Base-by-base conservation (phyloP, 129 eudicot genomes). In the Kitagawia praeruptora region DNA sequence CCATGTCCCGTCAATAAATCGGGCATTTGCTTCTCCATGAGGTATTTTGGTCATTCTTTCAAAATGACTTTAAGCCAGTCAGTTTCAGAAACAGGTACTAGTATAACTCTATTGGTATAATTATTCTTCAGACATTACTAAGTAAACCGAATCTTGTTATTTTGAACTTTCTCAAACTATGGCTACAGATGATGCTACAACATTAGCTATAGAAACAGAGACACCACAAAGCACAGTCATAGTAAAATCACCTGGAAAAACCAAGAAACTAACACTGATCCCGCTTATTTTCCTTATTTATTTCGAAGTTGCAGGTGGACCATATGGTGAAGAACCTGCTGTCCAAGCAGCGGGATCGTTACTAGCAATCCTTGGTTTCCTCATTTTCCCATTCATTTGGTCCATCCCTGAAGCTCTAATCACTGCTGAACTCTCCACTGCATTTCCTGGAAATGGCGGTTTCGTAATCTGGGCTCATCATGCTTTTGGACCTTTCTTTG, bases 401-500 rank as follows among this genome's bases (percentile, higher is more conserved):
- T 58, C 67, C 34, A 58, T 58, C 1, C 67, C 67, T 58, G 67
- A 58, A 9, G 67, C 67, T n/a, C 67, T 58, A 13, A 58, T 58
- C 34, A 58, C 67, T 58, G 67, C 67, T 2, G 67, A 58, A 58
- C 67, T 58, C 67, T 58, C 67, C 34, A 58, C 67, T 1, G 67
- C 67, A 58, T 58, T 58, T n/a, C 67, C 67, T 58, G 67, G 67
- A 8, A 58, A 58, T 58, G 67, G 67, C 14, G 67, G 67, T 58
- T 58, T n/a, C 67, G 67, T 58, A 3, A 58, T 58, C 31, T 58
- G 67, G 67, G 67, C 67, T 58, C 34, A 58, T 58, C 67, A 58
- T n/a, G 67, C 67, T n/a, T 58, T 58, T 58, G 67, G 67, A 58
- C 67, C 67, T 23, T 58, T 58, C 67, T 58, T n/a, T 58, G 67